A percentile compares a stretch with the other conserved stretches of the same genome.
phyloP scores from a whole-genome alignment of 208 protist genomes.

The Leishmania guyanensis region DNA sequence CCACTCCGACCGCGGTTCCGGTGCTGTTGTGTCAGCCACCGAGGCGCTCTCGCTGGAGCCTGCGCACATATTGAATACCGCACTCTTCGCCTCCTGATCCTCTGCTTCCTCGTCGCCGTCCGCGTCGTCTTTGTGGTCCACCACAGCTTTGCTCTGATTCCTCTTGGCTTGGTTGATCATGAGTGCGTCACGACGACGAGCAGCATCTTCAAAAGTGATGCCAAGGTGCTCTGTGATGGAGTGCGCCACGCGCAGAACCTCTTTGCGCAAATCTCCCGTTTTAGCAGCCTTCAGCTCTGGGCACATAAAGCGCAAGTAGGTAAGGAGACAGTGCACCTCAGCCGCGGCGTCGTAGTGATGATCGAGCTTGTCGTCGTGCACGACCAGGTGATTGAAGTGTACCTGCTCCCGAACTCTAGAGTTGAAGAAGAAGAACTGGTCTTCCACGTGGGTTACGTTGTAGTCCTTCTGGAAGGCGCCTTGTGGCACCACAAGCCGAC shows the following conservation, averaged over 20 bases:
- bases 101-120: conserved; percentile 27
- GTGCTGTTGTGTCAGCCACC: not conserved
- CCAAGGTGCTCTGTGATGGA: conserved; percentile 73
- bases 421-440: conserved; percentile 97
- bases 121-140: conserved; percentile 33
- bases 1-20: conserved; percentile 39
- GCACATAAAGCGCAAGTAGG: conserved; percentile 70
- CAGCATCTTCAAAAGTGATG: conserved; percentile 74
- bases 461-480: conserved; percentile 71
- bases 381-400: conserved; percentile 90
- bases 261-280: conserved; percentile 37
- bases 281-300: conserved; percentile 48
- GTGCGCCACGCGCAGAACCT: conserved; percentile 60
- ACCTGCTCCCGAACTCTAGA: conserved; percentile 86
- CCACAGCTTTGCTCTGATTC: conserved; percentile 11
- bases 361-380: conserved; percentile 76
- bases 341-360: conserved; percentile 94
- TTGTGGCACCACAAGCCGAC: conserved; percentile 88
- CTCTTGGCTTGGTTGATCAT: conserved; percentile 71
- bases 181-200: conserved; percentile 72
- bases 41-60: not conserved
- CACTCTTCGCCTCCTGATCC: conserved; percentile 4
- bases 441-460: conserved; percentile 80
- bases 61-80: not conserved
- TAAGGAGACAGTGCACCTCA: conserved; percentile 89